Conservation (phyloP, 257 asterid species). For the Solanum pennellii region DNA sequence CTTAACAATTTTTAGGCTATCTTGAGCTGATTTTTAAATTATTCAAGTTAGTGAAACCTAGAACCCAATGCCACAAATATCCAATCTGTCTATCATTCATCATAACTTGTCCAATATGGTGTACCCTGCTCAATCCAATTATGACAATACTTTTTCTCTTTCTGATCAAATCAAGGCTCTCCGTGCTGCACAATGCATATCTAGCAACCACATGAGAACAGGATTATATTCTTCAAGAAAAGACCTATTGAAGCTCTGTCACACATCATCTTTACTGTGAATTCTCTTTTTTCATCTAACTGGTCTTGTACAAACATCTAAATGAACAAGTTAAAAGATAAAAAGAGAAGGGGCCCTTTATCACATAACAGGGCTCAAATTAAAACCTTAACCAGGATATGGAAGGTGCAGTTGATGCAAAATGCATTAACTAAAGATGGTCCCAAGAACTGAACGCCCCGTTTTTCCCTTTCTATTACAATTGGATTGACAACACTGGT, state of each 20-base stretch:
- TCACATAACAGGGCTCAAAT: background rate
- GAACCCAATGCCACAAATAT: background rate
- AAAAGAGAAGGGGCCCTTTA: background rate
- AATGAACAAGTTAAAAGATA: background rate
- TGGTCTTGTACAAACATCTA: background rate
- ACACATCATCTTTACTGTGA: background rate
- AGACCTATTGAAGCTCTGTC: background rate
- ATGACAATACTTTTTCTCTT: background rate
- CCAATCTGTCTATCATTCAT: background rate
- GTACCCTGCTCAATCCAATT: background rate
- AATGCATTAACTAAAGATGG: background rate
- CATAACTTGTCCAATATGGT: background rate
- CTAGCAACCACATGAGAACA: background rate
- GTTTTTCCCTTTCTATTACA: background rate
- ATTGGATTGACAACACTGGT: background rate
- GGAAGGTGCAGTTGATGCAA: background rate
- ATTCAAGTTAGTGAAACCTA: background rate
- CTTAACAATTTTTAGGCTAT: background rate
- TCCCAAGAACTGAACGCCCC: background rate
- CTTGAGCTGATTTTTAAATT: background rate
- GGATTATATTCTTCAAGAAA: background rate
- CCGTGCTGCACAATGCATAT: background rate
- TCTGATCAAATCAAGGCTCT: background rate
- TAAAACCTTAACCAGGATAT: background rate
- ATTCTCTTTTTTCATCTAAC: background rate